Evolutionary conservation across 2,329 filamentous ascomycete species (phyloP).

Genomic region (Chalaropsis thielavioides): DNA sequence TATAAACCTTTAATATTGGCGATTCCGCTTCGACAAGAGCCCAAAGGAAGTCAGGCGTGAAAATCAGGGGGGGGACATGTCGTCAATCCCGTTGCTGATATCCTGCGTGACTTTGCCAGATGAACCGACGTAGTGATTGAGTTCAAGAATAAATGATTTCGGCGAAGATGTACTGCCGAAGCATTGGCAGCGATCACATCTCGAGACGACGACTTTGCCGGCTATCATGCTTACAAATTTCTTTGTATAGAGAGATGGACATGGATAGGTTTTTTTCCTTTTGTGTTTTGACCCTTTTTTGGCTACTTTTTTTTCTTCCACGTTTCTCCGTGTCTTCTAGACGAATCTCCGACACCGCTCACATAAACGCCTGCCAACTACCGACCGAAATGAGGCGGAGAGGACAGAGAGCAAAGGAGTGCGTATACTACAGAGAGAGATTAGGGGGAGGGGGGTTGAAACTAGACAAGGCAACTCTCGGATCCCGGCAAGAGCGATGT

Average conservation of each 20-base stretch:
- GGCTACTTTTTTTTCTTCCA: too few relatives aligned
- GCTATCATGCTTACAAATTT: neutral
- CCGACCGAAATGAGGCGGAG: neutral
- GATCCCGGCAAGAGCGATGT: neutral
- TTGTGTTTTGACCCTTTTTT: neutral
- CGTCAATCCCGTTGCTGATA: neutral
- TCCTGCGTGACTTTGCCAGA: neutral
- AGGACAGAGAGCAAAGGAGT: neutral
- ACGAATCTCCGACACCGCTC: neutral
- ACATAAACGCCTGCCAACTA: neutral
- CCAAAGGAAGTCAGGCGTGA: neutral
- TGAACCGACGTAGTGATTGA: too few relatives aligned
- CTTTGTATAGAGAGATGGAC: neutral
- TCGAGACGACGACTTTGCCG: neutral
- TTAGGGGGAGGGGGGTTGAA: neutral
- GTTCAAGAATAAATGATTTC: too few relatives aligned
- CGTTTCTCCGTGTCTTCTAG: too few relatives aligned
- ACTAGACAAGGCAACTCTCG: neutral
- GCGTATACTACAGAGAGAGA: neutral
- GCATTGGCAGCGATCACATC: neutral
- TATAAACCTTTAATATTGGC: conserved; percentile 12
- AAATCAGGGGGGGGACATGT: neutral
- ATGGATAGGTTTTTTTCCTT: neutral
- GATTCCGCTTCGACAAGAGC: neutral
- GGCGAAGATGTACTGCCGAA: neutral